Base-by-base conservation (phyloP, 139 green algal genomes). In the Chlorella sp. region DNA sequence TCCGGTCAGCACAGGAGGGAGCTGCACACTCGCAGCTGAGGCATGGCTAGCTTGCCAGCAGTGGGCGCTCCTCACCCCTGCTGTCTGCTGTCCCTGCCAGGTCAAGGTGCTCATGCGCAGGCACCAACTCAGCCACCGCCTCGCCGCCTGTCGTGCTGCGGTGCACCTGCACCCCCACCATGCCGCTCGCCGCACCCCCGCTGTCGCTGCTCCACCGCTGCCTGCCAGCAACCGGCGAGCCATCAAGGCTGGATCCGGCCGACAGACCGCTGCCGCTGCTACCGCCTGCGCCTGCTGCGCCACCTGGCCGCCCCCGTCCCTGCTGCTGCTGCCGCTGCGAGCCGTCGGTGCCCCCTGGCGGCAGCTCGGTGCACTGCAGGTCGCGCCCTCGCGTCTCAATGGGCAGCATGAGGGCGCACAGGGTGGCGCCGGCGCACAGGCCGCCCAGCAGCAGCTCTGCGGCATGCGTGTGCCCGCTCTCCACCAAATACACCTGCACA, bases 401-500 rank as follows among this genome's bases (percentile, higher is more conserved):
- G 3, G 91, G 92, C 81, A 95, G 82, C 9, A 88, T 18, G 22
- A 87, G 71, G 5, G 85, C 81, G 9, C 85, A 87, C 1, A 84
- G n/a, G 4, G 75, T 69, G 22, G 92, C 93, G 40, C 83, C 18
- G 18, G 87, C n/a, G 42, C 91, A 94, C 57, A 93, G 81, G 19
- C 19, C 53, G 32, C 91, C 90, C 61, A 95, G 81, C 57, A 93
- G 86, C 39, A 81, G 61, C 71, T 94, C 90, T 24, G 91, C 89
- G 9, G 79, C 32, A 18, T 78, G 36, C 14, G 83, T 53, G 64
- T 71, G 75, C 18, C 90, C 90, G 42, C 37, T 40, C 34, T 92
- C 84, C 12, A 96, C 93, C 16, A 97, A 92, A 48, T 90, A 92
- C 32, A 97, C 48, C 48, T 57, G 48, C 48, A 57, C 48, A 57